phyloP scores from a whole-genome alignment of 108 stramenopile species.

The Epithemia pelagica region DNA sequence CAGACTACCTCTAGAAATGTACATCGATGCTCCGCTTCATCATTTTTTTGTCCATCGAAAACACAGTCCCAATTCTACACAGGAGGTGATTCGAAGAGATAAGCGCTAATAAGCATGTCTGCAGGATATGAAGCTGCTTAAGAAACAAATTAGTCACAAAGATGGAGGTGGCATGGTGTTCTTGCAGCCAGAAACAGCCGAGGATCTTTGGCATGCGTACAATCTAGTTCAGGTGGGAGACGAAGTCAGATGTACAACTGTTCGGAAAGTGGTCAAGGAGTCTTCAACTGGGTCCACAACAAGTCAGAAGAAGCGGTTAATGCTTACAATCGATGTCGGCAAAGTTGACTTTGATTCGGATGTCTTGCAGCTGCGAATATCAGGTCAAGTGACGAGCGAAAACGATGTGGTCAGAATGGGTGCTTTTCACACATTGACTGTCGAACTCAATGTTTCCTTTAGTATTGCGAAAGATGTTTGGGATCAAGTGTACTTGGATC shows the following conservation, averaged over 20 bases:
- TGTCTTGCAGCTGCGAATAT: slow-evolving; percentile 75
- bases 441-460: slow-evolving; percentile 86
- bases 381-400: slow-evolving; percentile 73
- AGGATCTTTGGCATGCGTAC: slow-evolving; percentile 98
- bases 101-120: too few relatives aligned
- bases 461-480: slow-evolving; percentile 89
- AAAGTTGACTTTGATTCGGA: slow-evolving; percentile 91
- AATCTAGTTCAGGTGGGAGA: slow-evolving; percentile 87
- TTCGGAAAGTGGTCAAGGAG: slow-evolving; percentile 93
- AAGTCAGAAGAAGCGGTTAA: slow-evolving; percentile 79
- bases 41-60: too few relatives aligned
- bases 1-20: too few relatives aligned
- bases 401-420: slow-evolving; percentile 87
- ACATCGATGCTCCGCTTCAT: too few relatives aligned
- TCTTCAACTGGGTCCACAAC: slow-evolving; percentile 85
- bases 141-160: slow-evolving; percentile 73
- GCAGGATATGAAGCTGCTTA: slow-evolving; percentile 69
- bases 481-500: slow-evolving; percentile 91
- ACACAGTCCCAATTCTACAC: too few relatives aligned
- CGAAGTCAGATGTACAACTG: slow-evolving; percentile 83
- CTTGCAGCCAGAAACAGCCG: slow-evolving; percentile 86
- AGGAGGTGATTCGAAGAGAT: too few relatives aligned
- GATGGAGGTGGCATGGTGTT: slow-evolving; percentile 80
- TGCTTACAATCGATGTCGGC: slow-evolving; percentile 86
- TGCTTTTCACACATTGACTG: slow-evolving; percentile 89